Base-by-base conservation (phyloP, 768 basidiomycete genomes). In the Lactifluus piperatus region DNA sequence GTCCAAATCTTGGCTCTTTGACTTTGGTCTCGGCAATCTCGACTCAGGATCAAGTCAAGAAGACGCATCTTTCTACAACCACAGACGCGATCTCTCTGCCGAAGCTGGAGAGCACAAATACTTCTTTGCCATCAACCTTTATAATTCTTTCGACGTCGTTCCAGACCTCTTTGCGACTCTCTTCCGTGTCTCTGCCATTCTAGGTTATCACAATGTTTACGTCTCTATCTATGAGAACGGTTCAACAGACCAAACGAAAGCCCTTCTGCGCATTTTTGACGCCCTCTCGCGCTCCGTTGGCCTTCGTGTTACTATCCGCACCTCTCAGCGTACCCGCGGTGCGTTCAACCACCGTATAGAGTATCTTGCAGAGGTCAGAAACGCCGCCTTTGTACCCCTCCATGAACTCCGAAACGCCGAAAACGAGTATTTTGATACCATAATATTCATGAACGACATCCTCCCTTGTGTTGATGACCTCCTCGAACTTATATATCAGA, bases 401-500 rank as follows among this genome's bases (percentile, higher is more conserved):
- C 89, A 95, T 74, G 97, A 98, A 68, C 80, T 97, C 37, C 80
- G 97, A 41, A 94, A 97, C 70, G 75, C 86, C 26, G 85, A 94
- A 69, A 88, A 88, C 69, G 95, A 98, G 73, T 86, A 91, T 66
- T 99, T 98, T 65, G 95, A 99, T 75, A 83, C 87, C 37, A 90
- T 99, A 75, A 77, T 98, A 60, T 99, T 99, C 80, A 98, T 98
- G 94, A 99, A 99, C 81, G 97, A 99, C 72, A 87, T 99, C 73
- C 77, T 99, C 10, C 97, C 97, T 22, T 99, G 97, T 72, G 84
- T 97, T 37, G 97, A 99, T 72, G 97, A 99, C 74, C 74, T 99
- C 57, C 84, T 99, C 67, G 97, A 99, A 75, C 84, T 99, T 68
- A 94, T 99, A 69, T 97, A 87, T 88, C 97, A 99, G 73, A 85